Evolutionary conservation across 2,329 filamentous ascomycete genomes (phyloP).

Genomic region (Cryphonectria parasitica): DNA sequence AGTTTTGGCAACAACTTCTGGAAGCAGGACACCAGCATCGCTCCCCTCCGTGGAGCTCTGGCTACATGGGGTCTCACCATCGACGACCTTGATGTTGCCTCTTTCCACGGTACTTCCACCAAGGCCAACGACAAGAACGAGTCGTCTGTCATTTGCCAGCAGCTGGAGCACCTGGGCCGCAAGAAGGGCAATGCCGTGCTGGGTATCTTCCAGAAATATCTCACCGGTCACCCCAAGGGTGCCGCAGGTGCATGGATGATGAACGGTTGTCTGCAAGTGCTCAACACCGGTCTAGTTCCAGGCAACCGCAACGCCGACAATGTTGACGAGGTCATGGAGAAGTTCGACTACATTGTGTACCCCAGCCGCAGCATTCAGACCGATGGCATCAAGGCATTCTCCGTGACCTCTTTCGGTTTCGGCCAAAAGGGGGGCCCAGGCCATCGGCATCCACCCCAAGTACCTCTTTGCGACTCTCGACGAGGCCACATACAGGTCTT

Average conservation of each 20-base stretch:
- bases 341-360: constrained; percentile 98
- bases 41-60: constrained; percentile 91
- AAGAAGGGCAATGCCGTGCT: constrained; percentile 95
- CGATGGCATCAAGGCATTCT: constrained; percentile 97
- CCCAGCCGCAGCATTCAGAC: constrained; percentile 95
- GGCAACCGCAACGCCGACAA: constrained; percentile 99
- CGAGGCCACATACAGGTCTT: constrained; percentile 77
- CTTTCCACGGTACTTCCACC: constrained; percentile 98
- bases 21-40: constrained; percentile 92
- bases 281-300: constrained; percentile 91
- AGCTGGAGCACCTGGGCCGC: constrained; percentile 91
- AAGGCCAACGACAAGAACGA: constrained; percentile 99
- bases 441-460: constrained; percentile 93
- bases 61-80: constrained; percentile 98
- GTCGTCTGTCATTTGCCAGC: constrained; percentile 94
- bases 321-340: constrained; percentile 92
- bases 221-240: constrained; percentile 98
- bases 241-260: constrained; percentile 99
- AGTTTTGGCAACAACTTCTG: constrained; percentile 99
- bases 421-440: constrained; percentile 98
- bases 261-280: constrained; percentile 94
- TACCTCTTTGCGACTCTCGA: constrained; percentile 96
- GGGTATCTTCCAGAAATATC: constrained; percentile 99
- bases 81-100: constrained; percentile 91
- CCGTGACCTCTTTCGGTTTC: constrained; percentile 98